Percentiles rank a stretch among this genome's conserved stretches.
Conservation (phyloP, 2,329 filamentous ascomycete genomes). For the Zarea fungicola region DNA sequence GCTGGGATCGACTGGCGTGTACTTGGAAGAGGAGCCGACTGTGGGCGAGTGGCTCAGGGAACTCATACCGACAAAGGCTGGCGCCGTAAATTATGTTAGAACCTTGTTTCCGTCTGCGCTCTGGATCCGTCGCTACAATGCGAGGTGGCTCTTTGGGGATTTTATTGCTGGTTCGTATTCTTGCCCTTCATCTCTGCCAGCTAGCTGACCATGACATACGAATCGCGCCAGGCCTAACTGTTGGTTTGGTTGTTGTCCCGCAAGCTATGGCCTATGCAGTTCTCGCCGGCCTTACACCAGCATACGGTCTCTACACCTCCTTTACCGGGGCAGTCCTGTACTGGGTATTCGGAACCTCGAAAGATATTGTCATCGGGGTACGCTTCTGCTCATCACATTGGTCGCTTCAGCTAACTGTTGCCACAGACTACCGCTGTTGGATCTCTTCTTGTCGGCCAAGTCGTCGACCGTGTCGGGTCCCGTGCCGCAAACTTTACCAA, state of each 20-base stretch:
- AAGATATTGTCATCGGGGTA: constrained; percentile 75
- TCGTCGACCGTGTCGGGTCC: constrained; percentile 34
- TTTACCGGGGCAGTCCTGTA: constrained; percentile 77
- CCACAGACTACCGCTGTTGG: constrained; percentile 51
- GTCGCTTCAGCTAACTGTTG: constrained; percentile 6
- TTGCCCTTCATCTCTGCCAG: background rate
- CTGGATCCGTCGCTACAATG: constrained; percentile 68
- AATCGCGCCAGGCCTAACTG: constrained; percentile 28
- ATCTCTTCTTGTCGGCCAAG: constrained; percentile 45
- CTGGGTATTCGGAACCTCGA: constrained; percentile 80
- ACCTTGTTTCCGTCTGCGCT: constrained; percentile 58
- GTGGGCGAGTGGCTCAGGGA: constrained; percentile 56
- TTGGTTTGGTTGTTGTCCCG: constrained; percentile 68
- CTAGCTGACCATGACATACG: constrained; percentile 1
- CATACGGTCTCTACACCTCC: constrained; percentile 75
- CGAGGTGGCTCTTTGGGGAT: constrained; percentile 68
- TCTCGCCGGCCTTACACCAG: constrained; percentile 60
- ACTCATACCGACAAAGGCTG: constrained; percentile 43
- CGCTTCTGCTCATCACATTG: constrained; percentile 11
- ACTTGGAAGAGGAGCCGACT: constrained; percentile 63
- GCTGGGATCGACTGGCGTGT: constrained; percentile 24
- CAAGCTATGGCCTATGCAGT: constrained; percentile 77
- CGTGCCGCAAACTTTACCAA: constrained; percentile 28
- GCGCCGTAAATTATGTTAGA: constrained; percentile 45
- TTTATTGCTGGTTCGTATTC: constrained; percentile 58